Evolutionary conservation across 306 rosid genomes (phyloP), one percentile per base, ranked within the genome.

Genomic region (Trichosanthes truncata): DNA sequence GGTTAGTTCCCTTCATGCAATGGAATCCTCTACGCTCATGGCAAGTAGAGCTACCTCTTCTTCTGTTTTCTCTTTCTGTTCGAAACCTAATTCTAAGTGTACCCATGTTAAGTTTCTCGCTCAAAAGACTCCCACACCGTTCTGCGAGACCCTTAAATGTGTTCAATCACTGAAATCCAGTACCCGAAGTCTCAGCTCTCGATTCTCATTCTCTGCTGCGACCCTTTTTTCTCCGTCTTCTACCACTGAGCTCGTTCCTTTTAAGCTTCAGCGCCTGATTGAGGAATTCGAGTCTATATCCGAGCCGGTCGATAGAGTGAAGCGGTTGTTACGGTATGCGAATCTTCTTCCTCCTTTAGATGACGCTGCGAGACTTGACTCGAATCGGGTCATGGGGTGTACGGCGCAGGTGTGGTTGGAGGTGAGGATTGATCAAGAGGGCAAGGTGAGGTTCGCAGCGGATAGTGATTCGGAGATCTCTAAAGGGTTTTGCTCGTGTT

Each of bases 351-450:
- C 89, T 0, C 85, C 79, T 18, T 36, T 92, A 48, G 87, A 77
- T 0, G 90, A 89, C 0, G 43, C 91, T 4, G 82, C 48, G 4
- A 88, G 88, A 69, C 87, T 87, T 6, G 94, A 91, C 69, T 52
- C 85, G 48, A 93, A 91, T 86, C 90, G 99, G 81, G 97, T 95
- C 26, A 95, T 95, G 99, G 99, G 99, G 1, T 95, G 99, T 72
- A 95, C 99, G 1, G 92, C 99, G 1, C 90, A 82, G 86, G 99
- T 95, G 6, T 95, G 99, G 99, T 81, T 91, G 65, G 91, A 83
- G 38, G 96, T 83, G 71, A 33, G 72, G 41, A 60, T 93, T 41
- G 97, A 89, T 52, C 25, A 36, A 17, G 89, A 84, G 15, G 97
- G 99, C 75, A 88, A 85, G 80, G 86, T 93, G 89, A 82, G 90